phyloP scores from a whole-genome alignment of 768 basidiomycete species.

The Dentipellis sp. region DNA sequence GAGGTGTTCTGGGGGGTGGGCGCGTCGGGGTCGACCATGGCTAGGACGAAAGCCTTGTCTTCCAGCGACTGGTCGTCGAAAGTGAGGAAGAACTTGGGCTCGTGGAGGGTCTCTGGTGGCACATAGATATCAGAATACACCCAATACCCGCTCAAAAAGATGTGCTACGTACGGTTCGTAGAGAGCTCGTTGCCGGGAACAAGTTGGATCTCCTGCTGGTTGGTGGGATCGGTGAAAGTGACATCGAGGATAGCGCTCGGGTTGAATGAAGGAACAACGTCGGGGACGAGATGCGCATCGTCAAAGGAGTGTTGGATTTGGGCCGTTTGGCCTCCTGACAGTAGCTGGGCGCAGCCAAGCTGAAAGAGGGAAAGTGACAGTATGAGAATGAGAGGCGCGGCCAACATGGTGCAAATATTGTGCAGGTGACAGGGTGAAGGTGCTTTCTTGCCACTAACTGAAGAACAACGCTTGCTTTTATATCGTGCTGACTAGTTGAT shows the following conservation, averaged over 20 bases:
- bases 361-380: not conserved
- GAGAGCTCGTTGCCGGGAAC: not conserved
- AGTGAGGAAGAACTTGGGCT: conserved; percentile 2
- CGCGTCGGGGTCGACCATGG: conserved; percentile 3
- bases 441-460: no score
- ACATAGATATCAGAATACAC: not conserved
- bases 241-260: not conserved
- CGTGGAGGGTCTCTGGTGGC: not conserved
- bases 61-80: not conserved
- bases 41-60: not conserved
- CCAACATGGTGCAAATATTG: no score
- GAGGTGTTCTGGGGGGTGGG: conserved; percentile 1
- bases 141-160: not conserved
- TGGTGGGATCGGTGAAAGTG: not conserved
- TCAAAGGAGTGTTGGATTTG: not conserved
- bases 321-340: not conserved
- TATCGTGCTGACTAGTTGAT: no score
- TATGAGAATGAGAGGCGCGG: no score
- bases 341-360: not conserved
- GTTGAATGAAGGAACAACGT: not conserved
- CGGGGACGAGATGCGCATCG: not conserved
- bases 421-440: no score
- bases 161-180: not conserved
- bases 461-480: no score
- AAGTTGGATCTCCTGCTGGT: not conserved